These are phyloP conservation scores for Entelexis sorbosivorans DNA, from an alignment of 1,139 yeast species.

Conservation along the genomic window DNA sequence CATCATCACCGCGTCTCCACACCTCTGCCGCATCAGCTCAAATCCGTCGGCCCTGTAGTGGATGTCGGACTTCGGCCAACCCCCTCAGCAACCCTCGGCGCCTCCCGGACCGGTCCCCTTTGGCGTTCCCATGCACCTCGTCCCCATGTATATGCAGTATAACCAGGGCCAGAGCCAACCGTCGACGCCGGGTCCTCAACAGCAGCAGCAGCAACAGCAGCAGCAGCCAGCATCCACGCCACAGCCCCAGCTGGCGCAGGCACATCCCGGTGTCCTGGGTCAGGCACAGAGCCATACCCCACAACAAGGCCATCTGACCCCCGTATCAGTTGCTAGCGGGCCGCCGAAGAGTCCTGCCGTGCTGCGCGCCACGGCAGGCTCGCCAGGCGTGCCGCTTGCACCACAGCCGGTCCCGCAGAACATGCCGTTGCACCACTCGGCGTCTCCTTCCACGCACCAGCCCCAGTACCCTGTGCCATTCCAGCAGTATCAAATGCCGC, in stretches of 20 bases:
- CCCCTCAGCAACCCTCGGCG: conserved; percentile 14
- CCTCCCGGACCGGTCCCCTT: conserved; percentile 12
- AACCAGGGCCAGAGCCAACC: conserved; percentile 10
- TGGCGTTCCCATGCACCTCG: conserved; percentile 13
- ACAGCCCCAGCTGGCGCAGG: conserved; percentile 5
- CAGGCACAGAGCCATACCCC: conserved; percentile 5
- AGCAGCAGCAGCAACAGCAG: not conserved
- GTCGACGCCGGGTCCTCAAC: conserved; percentile 7
- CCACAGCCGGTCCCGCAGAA: not conserved
- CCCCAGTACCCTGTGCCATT: conserved; percentile 4
- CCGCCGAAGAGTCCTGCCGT: not conserved
- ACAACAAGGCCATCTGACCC: conserved; percentile 2
- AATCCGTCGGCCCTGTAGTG: not conserved
- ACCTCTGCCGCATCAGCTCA: not conserved
- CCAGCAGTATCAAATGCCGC: conserved; percentile 10
- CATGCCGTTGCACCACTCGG: not conserved
- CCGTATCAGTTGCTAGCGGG: not conserved
- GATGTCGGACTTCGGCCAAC: conserved; percentile 18
- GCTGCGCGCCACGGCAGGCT: not conserved
- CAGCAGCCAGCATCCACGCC: conserved; percentile 5
- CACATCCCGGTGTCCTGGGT: not conserved
- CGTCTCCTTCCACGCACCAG: not conserved
- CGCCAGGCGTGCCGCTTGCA: not conserved
- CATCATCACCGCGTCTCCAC: conserved; percentile 3
- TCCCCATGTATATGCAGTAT: conserved; percentile 18